Conservation (phyloP, 768 basidiomycete genomes). For the Dendrothele bispora region DNA sequence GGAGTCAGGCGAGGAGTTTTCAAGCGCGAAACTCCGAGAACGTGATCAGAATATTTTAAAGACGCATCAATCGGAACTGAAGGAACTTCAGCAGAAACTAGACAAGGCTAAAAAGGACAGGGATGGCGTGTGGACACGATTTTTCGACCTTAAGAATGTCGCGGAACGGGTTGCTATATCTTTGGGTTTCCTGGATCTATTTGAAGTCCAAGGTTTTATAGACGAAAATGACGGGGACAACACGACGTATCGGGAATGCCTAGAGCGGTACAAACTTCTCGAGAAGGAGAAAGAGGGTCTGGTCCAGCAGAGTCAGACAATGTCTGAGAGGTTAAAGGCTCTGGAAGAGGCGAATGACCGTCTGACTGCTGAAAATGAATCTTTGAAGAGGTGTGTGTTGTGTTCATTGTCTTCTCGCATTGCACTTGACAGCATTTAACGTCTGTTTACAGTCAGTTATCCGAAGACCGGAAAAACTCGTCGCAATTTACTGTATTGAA, state of each 20-base stretch:
- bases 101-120: conserved; percentile 32
- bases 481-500: neutral
- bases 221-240: conserved; percentile 36
- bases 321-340: conserved; percentile 19
- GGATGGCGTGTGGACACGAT: conserved; percentile 34
- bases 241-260: conserved; percentile 32
- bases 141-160: conserved; percentile 37
- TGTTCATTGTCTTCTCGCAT: neutral
- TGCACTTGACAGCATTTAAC: neutral
- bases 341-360: conserved; percentile 26
- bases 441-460: neutral
- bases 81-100: conserved; percentile 26
- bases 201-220: conserved; percentile 41
- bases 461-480: conserved; percentile 1
- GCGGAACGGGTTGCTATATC: conserved; percentile 36
- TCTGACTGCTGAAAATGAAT: neutral
- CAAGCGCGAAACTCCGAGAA: conserved; percentile 31
- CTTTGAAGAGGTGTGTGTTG: neutral
- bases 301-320: conserved; percentile 19
- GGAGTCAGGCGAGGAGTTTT: too few relatives aligned
- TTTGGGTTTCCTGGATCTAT: conserved; percentile 44
- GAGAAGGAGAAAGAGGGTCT: conserved; percentile 24
- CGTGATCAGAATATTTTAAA: conserved; percentile 37
- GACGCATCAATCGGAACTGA: conserved; percentile 33
- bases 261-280: conserved; percentile 32